These are phyloP conservation scores for Penicillium brevicompactum DNA, from an alignment of 2,329 filamentous ascomycete species.

Conservation along the genomic window DNA sequence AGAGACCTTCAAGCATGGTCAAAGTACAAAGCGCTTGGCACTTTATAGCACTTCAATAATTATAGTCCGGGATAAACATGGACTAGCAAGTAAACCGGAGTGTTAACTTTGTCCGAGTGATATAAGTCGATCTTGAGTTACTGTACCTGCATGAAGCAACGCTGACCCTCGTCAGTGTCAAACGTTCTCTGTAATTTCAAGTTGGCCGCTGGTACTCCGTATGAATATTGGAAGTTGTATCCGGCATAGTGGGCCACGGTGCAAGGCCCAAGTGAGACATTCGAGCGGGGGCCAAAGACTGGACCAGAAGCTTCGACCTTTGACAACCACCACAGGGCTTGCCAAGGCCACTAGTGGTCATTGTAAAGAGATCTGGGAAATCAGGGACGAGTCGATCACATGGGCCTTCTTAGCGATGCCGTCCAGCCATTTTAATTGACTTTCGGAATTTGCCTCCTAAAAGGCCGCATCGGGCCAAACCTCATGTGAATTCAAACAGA, in stretches of 20 bases:
- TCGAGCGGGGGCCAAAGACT: background rate
- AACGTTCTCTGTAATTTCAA: background rate
- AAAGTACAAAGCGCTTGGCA: background rate
- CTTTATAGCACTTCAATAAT: background rate
- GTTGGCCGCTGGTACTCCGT: too few species aligned
- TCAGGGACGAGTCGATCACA: background rate
- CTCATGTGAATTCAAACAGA: background rate
- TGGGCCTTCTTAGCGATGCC: background rate
- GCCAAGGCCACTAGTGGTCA: background rate
- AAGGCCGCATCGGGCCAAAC: background rate
- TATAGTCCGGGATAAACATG: background rate
- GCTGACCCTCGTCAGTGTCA: background rate
- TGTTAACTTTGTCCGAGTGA: background rate
- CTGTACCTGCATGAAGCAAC: slow-evolving; percentile 8
- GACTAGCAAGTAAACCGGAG: background rate
- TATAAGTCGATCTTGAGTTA: background rate
- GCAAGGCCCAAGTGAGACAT: slow-evolving; percentile 2
- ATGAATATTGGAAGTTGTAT: background rate
- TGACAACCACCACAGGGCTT: background rate
- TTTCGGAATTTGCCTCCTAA: background rate
- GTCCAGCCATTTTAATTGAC: background rate
- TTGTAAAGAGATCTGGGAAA: background rate
- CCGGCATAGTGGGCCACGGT: background rate
- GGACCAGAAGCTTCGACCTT: background rate
- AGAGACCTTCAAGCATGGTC: background rate